phyloP scores from a whole-genome alignment of 768 basidiomycete species.

The Leccinum variicolor region DNA sequence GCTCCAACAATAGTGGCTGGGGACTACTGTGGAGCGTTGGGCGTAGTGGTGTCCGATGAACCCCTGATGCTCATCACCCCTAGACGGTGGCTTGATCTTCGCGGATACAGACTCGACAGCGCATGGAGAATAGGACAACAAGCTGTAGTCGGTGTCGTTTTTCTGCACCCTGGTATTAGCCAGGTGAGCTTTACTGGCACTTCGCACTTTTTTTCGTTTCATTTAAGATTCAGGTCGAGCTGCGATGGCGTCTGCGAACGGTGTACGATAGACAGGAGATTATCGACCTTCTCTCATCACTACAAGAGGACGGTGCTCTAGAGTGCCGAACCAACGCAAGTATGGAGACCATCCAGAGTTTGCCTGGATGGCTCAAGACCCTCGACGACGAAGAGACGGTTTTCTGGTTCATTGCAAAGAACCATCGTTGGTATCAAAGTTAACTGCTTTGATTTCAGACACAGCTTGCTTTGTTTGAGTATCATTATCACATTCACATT shows the following conservation, averaged over 20 bases:
- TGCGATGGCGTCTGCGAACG: constrained; percentile 66
- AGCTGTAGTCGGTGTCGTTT: constrained; percentile 62
- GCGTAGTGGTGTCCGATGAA: constrained; percentile 47
- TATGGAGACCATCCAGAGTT: constrained; percentile 4
- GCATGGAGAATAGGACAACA: constrained; percentile 71
- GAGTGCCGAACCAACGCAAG: constrained; percentile 17
- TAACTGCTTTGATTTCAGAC: constrained; percentile 18
- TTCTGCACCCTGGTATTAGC: constrained; percentile 70
- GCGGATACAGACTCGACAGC: constrained; percentile 55
- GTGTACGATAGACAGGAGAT: constrained; percentile 78
- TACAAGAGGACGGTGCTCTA: constrained; percentile 53
- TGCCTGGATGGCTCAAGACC: constrained; percentile 31
- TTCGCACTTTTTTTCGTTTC: constrained; percentile 5
- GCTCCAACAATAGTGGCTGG: constrained; percentile 56
- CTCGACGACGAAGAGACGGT: constrained; percentile 49
- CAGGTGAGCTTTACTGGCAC: constrained; percentile 45
- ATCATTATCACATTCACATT: constrained; percentile 19
- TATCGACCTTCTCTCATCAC: constrained; percentile 52
- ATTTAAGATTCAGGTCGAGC: constrained; percentile 47
- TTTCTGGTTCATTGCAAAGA: constrained; percentile 56
- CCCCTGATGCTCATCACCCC: constrained; percentile 52
- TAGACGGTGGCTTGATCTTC: constrained; percentile 74
- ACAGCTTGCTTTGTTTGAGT: not conserved
- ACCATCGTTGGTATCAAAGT: constrained; percentile 65
- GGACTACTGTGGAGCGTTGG: constrained; percentile 50